Evolutionary conservation across 1,139 yeast species (phyloP).

Genomic region (Blastobotrys malaysiensis): DNA sequence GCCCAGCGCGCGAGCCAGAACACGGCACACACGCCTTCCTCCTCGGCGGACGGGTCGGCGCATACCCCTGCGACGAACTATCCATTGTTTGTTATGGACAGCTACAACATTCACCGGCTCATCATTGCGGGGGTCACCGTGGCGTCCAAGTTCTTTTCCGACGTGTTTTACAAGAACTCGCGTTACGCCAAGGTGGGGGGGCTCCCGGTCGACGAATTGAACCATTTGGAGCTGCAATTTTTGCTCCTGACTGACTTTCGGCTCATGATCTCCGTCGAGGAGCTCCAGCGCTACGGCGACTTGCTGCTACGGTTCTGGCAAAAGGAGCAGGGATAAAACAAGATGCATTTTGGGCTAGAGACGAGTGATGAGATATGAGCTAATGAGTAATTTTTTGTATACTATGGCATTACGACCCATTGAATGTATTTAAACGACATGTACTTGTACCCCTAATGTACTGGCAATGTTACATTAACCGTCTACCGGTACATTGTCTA

Average conservation of each 20-base stretch:
- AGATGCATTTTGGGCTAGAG: not conserved
- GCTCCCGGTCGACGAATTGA: constrained; percentile 85
- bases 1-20: constrained; percentile 61
- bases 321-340: constrained; percentile 18
- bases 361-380: not conserved
- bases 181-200: constrained; percentile 98
- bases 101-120: constrained; percentile 88
- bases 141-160: constrained; percentile 91
- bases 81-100: constrained; percentile 89
- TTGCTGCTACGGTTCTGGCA: constrained; percentile 77
- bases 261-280: constrained; percentile 83
- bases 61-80: constrained; percentile 42
- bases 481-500: no score
- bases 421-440: no score
- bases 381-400: constrained; percentile 1
- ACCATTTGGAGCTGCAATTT: constrained; percentile 88
- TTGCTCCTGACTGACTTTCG: constrained; percentile 77
- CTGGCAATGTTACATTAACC: no score
- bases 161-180: constrained; percentile 90
- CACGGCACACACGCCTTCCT: no score
- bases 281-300: constrained; percentile 86
- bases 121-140: constrained; percentile 97
- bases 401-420: not conserved
- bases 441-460: no score
- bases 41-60: no score